A percentile compares a stretch with the other conserved stretches of the same genome.
Conservation (phyloP, 495 filamentous ascomycete species). For the Trichoderma asperelloides region DNA sequence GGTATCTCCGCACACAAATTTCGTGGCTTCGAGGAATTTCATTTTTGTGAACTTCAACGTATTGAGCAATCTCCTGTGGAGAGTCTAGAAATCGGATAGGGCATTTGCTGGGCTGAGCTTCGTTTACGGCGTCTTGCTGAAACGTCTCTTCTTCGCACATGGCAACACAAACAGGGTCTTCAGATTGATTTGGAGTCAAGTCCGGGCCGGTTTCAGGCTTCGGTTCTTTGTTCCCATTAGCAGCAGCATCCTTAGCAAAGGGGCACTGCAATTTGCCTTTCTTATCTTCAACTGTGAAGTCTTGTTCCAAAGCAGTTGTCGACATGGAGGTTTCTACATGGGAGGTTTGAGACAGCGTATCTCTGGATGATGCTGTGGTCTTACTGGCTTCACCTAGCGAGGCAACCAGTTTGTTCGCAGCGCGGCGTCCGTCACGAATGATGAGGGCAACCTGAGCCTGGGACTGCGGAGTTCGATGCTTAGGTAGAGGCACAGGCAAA, state of each 20-base stretch:
- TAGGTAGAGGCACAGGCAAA: slow-evolving; percentile 42
- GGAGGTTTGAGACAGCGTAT: slow-evolving; percentile 30
- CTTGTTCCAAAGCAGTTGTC: slow-evolving; percentile 48
- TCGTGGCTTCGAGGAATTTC: slow-evolving; percentile 85
- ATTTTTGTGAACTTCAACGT: slow-evolving; percentile 87
- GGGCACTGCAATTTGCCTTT: slow-evolving; percentile 54
- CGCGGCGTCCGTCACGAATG: slow-evolving; percentile 46
- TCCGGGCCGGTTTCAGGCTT: slow-evolving; percentile 22
- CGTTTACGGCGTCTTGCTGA: slow-evolving; percentile 41
- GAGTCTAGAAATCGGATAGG: slow-evolving; percentile 84
- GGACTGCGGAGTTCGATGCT: slow-evolving; percentile 27
- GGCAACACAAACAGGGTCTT: slow-evolving; percentile 54
- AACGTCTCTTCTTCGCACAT: slow-evolving; percentile 46
- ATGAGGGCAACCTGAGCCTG: slow-evolving; percentile 46
- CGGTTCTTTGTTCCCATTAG: slow-evolving; percentile 11
- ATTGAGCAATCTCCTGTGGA: slow-evolving; percentile 81
- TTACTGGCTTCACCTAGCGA: slow-evolving; percentile 29
- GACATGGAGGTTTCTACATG: slow-evolving; percentile 38
- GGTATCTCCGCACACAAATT: slow-evolving; percentile 79
- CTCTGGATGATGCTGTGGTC: slow-evolving; percentile 28
- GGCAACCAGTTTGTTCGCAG: slow-evolving; percentile 35
- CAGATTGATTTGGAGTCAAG: slow-evolving; percentile 22
- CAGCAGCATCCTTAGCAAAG: slow-evolving; percentile 32
- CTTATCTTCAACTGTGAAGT: slow-evolving; percentile 55
- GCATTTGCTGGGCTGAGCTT: slow-evolving; percentile 50